phyloP scores from a whole-genome alignment of 805 yeast species.

The Wickerhamomyces silvicola region DNA sequence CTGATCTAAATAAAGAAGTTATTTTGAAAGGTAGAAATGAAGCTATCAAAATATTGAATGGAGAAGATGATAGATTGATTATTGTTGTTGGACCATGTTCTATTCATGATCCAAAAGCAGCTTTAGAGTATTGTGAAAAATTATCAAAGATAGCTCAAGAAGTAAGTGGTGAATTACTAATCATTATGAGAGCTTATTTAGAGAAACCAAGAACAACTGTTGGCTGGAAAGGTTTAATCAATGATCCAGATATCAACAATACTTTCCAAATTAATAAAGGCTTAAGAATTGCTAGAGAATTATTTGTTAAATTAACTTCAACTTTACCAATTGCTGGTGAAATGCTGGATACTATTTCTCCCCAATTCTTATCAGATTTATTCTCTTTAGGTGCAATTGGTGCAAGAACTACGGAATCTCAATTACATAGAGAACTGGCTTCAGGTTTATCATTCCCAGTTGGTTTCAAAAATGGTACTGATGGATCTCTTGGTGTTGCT shows the following conservation, averaged over 20 bases:
- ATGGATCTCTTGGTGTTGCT: constrained; percentile 91
- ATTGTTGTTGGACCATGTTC: constrained; percentile 97
- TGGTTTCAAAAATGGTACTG: constrained; percentile 98
- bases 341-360: constrained; percentile 96
- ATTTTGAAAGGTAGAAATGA: constrained; percentile 74
- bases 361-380: constrained; percentile 89
- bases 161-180: constrained; percentile 66
- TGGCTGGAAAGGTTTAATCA: constrained; percentile 98
- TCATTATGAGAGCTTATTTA: constrained; percentile 95
- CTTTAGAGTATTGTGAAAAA: constrained; percentile 76
- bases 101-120: constrained; percentile 89
- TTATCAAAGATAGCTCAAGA: constrained; percentile 53
- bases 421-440: constrained; percentile 93
- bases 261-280: constrained; percentile 94
- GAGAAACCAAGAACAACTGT: constrained; percentile 98
- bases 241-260: constrained; percentile 94
- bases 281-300: constrained; percentile 76
- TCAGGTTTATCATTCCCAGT: constrained; percentile 97
- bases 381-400: constrained; percentile 98
- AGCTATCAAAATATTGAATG: constrained; percentile 66
- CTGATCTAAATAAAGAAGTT: constrained; percentile 49
- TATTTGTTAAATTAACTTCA: constrained; percentile 78
- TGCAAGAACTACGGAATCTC: constrained; percentile 98
- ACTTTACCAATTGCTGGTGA: constrained; percentile 92
- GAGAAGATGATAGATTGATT: constrained; percentile 79